Evolutionary conservation across 2,329 filamentous ascomycete genomes (phyloP).

Genomic region (Reticulascus tulasneorum): DNA sequence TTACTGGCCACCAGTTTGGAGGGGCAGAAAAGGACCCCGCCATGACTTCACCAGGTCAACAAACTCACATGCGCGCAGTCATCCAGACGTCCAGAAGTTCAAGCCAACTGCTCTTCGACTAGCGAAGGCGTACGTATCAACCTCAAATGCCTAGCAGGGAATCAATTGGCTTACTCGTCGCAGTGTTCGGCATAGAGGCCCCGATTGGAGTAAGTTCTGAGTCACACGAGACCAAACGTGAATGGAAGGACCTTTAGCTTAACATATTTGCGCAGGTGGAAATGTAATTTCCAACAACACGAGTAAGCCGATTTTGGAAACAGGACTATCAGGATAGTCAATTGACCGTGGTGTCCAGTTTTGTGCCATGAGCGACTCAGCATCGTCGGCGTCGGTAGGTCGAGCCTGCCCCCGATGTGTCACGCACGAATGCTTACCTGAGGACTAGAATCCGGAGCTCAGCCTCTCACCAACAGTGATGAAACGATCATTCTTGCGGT

Average conservation of each 20-base stretch:
- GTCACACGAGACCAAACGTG: conserved; percentile 10
- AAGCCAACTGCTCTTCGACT: conserved; percentile 92
- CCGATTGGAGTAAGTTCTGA: conserved; percentile 87
- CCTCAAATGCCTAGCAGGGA: conserved; percentile 3
- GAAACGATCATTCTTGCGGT: conserved; percentile 85
- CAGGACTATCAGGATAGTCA: neutral
- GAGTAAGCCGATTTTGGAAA: conserved; percentile 55
- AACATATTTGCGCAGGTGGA: conserved; percentile 57
- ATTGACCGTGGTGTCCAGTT: conserved; percentile 50
- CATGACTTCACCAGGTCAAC: conserved; percentile 16
- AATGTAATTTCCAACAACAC: conserved; percentile 88
- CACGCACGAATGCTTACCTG: conserved; percentile 13
- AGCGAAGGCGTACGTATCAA: conserved; percentile 76
- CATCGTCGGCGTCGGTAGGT: conserved; percentile 91
- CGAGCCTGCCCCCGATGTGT: conserved; percentile 7
- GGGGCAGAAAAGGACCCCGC: conserved; percentile 32
- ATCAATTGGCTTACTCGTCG: conserved; percentile 35
- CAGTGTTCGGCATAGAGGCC: conserved; percentile 91
- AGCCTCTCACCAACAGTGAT: conserved; percentile 91
- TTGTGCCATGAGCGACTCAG: conserved; percentile 96
- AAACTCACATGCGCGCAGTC: conserved; percentile 42
- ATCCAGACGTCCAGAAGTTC: conserved; percentile 93
- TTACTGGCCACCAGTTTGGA: conserved; percentile 23
- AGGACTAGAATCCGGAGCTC: conserved; percentile 78
- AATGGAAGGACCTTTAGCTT: neutral